Evolutionary conservation across 108 stramenopile species (phyloP), one percentile per base, ranked within the genome.

Genomic region (Cyclotella kingstonii): DNA sequence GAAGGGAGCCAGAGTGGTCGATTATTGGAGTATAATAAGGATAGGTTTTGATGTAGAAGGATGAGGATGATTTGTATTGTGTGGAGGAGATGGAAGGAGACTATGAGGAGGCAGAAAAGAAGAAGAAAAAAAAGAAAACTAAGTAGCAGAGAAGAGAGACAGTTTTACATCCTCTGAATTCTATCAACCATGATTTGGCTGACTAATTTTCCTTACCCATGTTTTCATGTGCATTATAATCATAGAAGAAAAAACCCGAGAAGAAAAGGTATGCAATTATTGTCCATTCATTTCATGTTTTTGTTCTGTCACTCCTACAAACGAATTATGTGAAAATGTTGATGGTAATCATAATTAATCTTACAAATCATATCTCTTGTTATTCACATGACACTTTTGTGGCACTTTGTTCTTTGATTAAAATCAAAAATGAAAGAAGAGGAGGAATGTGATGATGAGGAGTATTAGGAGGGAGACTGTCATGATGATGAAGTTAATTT

Each of bases 401-500:
- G n/a, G n/a, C n/a, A n/a, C n/a, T n/a, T n/a, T n/a, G n/a, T n/a
- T n/a, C n/a, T n/a, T n/a, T n/a, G 49, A 50, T 30, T 11, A 29
- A 50, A 40, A 15, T 3, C 12, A 15, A 53, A 25, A 35, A 1
- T 22, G 23, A 53, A 25, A 18, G 35, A 53, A n/a, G n/a, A n/a
- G n/a, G n/a, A n/a, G n/a, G n/a, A n/a, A n/a, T n/a, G n/a, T n/a
- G n/a, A n/a, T n/a, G n/a, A n/a, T n/a, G n/a, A n/a, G n/a, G n/a
- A n/a, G n/a, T 44, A 14, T 14, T n/a, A n/a, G n/a, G n/a, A n/a
- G n/a, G n/a, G 6, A 6, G 11, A 11, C 11, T 9, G 9, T 9
- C 11, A 6, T 48, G 60, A 49, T n/a, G 60, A 62, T 25, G 60
- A 50, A 38, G n/a, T n/a, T n/a, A 48, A 62, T 22, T 34, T 39